Conservation (phyloP, 2,329 filamentous ascomycete genomes). For the Colletotrichum sp. region DNA sequence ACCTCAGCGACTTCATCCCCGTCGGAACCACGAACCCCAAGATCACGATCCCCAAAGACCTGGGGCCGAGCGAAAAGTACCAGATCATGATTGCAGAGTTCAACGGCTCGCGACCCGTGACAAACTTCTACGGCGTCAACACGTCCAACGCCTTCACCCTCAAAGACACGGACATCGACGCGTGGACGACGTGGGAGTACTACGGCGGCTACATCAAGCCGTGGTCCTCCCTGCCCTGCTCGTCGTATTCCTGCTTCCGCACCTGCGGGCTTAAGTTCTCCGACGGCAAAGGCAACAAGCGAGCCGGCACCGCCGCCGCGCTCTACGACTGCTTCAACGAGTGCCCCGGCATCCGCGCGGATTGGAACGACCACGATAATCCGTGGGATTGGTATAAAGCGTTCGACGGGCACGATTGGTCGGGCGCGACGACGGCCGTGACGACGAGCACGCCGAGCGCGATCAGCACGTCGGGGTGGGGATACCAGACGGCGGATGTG, state of each 20-base stretch:
- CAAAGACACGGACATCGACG: not conserved
- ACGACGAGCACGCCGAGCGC: not conserved
- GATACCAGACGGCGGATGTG: not conserved
- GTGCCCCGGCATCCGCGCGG: not conserved
- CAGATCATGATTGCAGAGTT: not conserved
- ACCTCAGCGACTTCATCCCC: not conserved
- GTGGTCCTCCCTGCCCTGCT: not conserved
- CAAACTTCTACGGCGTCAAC: not conserved
- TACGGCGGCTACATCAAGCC: slow-evolving; percentile 2
- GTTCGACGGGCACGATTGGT: not conserved
- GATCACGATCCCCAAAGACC: not conserved
- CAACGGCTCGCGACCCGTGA: not conserved
- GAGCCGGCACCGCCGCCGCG: not conserved
- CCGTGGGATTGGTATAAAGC: not conserved
- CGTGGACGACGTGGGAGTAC: not conserved
- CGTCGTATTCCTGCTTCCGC: not conserved
- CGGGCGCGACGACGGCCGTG: not conserved
- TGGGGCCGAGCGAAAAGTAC: not conserved
- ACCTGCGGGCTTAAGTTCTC: slow-evolving; percentile 2
- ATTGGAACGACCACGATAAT: not conserved
- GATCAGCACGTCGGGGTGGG: not conserved
- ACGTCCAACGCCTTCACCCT: not conserved
- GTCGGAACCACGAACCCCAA: not conserved
- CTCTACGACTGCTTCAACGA: slow-evolving; percentile 3
- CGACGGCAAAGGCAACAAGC: not conserved